These are phyloP conservation scores for Inga laurina DNA, from an alignment of 306 rosid species.

Conservation along the genomic window DNA sequence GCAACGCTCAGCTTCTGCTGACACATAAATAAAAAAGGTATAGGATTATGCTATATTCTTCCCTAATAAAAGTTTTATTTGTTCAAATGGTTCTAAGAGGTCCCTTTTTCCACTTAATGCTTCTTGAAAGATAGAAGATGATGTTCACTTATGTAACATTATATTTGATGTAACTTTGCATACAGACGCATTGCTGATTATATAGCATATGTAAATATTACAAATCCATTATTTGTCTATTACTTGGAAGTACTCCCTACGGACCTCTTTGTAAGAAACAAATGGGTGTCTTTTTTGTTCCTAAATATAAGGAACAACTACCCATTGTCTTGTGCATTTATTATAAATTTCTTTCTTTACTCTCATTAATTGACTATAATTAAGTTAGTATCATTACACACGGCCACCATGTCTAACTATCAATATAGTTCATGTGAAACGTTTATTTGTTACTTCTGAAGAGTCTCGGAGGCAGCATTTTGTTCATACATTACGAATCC, in stretches of 20 bases:
- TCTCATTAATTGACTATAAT: background rate
- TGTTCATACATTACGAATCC: background rate
- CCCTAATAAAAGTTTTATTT: background rate
- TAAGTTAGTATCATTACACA: background rate
- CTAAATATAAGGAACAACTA: background rate
- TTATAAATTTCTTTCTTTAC: too few species aligned
- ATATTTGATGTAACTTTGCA: background rate
- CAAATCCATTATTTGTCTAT: background rate
- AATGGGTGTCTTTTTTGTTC: background rate
- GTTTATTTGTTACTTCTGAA: background rate
- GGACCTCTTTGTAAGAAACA: background rate
- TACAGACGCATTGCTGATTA: background rate
- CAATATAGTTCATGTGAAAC: background rate
- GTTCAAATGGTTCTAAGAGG: background rate
- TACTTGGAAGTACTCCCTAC: background rate
- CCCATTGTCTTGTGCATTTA: background rate
- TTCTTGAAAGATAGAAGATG: background rate
- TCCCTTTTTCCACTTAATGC: background rate
- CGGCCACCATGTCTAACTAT: background rate
- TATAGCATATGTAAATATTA: slow-evolving; percentile 6
- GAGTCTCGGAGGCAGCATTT: background rate
- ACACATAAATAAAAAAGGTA: background rate
- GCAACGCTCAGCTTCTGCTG: background rate
- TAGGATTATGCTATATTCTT: background rate
- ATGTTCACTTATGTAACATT: background rate